phyloP scores from a whole-genome alignment of 2,329 filamentous ascomycete genomes.

The Fusarium succisae region DNA sequence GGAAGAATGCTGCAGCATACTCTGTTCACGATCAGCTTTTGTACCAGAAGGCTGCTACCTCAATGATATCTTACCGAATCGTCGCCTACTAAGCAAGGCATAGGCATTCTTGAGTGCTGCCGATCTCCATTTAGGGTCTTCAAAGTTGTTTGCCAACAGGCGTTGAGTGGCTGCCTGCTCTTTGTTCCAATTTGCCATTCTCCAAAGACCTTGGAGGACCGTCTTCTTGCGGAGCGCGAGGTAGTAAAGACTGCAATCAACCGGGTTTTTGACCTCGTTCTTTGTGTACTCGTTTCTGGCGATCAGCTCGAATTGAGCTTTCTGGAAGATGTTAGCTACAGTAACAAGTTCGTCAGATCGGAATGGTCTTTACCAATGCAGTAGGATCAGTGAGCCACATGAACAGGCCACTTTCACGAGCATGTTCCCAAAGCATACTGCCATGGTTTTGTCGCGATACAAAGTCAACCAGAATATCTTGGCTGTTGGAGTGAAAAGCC shows the following conservation, averaged over 20 bases:
- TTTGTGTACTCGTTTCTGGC: slow-evolving; percentile 94
- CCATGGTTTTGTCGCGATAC: slow-evolving; percentile 82
- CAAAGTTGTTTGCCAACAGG: slow-evolving; percentile 90
- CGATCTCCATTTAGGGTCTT: slow-evolving; percentile 85
- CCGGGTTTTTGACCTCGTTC: slow-evolving; percentile 85
- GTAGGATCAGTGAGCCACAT: slow-evolving; percentile 89
- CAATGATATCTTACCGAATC: slow-evolving; percentile 73
- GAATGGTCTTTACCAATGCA: slow-evolving; percentile 67
- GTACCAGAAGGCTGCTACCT: neutral
- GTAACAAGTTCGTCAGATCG: neutral
- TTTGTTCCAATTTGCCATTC: slow-evolving; percentile 88
- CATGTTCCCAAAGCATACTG: slow-evolving; percentile 84
- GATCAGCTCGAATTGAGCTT: slow-evolving; percentile 83
- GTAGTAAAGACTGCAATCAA: slow-evolving; percentile 92
- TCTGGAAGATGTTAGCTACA: slow-evolving; percentile 39
- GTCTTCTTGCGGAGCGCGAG: slow-evolving; percentile 90
- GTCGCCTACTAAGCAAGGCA: slow-evolving; percentile 86
- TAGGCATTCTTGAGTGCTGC: slow-evolving; percentile 96
- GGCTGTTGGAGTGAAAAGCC: slow-evolving; percentile 85
- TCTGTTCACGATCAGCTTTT: slow-evolving; percentile 63
- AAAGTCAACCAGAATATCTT: slow-evolving; percentile 89
- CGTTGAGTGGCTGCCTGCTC: slow-evolving; percentile 85
- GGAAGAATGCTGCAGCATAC: slow-evolving; percentile 95
- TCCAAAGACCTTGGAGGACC: slow-evolving; percentile 90
- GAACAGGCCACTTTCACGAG: slow-evolving; percentile 87